Base-by-base conservation (phyloP, 2,329 filamentous ascomycete species). In the Whalleya microplaca region DNA sequence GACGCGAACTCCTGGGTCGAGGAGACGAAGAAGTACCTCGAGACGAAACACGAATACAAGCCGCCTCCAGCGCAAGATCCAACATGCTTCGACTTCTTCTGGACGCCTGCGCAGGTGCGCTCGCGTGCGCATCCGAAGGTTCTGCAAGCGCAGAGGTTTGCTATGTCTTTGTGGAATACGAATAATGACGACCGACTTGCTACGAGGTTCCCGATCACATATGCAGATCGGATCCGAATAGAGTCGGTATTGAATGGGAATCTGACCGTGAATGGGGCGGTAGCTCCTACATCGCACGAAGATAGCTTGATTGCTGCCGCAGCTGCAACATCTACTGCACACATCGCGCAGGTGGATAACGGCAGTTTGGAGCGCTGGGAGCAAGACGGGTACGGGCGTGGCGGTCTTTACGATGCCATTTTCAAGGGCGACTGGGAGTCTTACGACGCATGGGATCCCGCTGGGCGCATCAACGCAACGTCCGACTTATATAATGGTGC, bases 351-450 rank as follows among this genome's bases (percentile, higher is more conserved):
- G 70, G 78, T 89, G 2, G 88, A 91, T 67, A 88, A 88, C 49
- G 88, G 88, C 43, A 88, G 85, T 19, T 75, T 90, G 1, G 88
- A 91, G 71, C 81, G 88, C 12, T 91, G 88, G 88, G 88, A 91
- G 64, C 80, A 83, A 29, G 80, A 84, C 57, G 88, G 88, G 4
- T 91, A 90, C 63, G 78, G 84, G 19, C 81, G 81, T 16, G 77
- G 75, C n/a, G 81, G 81, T 21, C 81, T 81, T 1, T 85, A 85
- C 69, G 76, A 80, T 46, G 71, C 76, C 50, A 76, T 85, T 32
- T 84, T 84, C 67, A 73, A 74, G 50, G 82, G 82, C 21, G 71
- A 76, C 49, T 84, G 81, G 81, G 82, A 84, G 64, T 74, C 78
- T 4, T 81, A 84, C 61, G 80, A 84, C 63, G 80, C 81, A 0